Percentiles rank a stretch among this genome's conserved stretches.
Conservation (phyloP, 164 flowering plant species). For the Vitis vinifera region ASM3070453v1 NC_081806.1:18588001-18588500, state of each 20-base stretch:
- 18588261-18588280: neutral
- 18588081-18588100: slow-evolving; percentile 91
- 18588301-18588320: too few species aligned
- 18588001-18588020: slow-evolving; percentile 90
- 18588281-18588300: neutral
- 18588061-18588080: slow-evolving; percentile 72
- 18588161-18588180: neutral
- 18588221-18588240: neutral
- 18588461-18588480: too few species aligned
- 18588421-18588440: too few species aligned
- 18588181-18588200: neutral
- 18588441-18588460: too few species aligned
- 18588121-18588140: neutral
- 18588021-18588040: slow-evolving; percentile 60
- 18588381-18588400: too few species aligned
- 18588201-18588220: neutral
- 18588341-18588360: too few species aligned
- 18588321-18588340: too few species aligned
- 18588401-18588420: too few species aligned
- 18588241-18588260: neutral
- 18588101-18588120: slow-evolving; percentile 87
- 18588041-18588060: slow-evolving; percentile 67
- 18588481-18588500: too few species aligned
- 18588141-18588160: neutral
- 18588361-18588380: too few species aligned